Base-by-base conservation (phyloP, 2,329 filamentous ascomycete species). In the Clonostachys solani region DNA sequence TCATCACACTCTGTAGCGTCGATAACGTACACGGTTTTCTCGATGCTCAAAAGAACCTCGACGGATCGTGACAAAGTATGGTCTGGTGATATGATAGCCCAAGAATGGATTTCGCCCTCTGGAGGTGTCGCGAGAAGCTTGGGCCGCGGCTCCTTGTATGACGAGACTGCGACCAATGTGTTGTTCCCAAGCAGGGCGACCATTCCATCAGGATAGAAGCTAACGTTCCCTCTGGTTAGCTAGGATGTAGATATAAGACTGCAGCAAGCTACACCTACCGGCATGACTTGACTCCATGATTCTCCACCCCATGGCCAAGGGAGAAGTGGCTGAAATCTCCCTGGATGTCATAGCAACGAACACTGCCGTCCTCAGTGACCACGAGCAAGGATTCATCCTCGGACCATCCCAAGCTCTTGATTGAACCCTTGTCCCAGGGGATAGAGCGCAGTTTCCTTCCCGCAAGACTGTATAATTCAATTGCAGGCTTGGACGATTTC, bases 271-370 rank as follows among this genome's bases (percentile, higher is more conserved):
- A 33, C 37, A 43, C 63, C 46, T 61, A 72, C 67, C 84, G 84
- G 71, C 92, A 97, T n/a, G 85, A 86, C 55, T 84, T 77, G 17
- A 99, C 92, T 23, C 92, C 88, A 59, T 86, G 83, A 54, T 95
- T 89, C 58, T 97, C 94, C 19, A 92, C 86, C 19, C 89, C 89
- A 65, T 95, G 86, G 46, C 92, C 94, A 0, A 99, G 75, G 2
- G 89, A 92, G 66, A 97, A 99, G 49, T 95, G 92, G 15, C 86
- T 89, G 62, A 99, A 99, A 62, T 97, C 92, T 52, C 87, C 89
- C 64, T 96, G 88, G n/a, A 99, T 72, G 60, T 94, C 89, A 63
- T 91, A 96, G 65, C 90, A 94, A 50, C 92, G 80, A 40, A 97
- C 92, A 2, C 84, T 92, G 19, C 94, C 94, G 60, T 99, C 92